phyloP scores from a whole-genome alignment of 208 protist species.

The Trypanosoma cruzi region DNA sequence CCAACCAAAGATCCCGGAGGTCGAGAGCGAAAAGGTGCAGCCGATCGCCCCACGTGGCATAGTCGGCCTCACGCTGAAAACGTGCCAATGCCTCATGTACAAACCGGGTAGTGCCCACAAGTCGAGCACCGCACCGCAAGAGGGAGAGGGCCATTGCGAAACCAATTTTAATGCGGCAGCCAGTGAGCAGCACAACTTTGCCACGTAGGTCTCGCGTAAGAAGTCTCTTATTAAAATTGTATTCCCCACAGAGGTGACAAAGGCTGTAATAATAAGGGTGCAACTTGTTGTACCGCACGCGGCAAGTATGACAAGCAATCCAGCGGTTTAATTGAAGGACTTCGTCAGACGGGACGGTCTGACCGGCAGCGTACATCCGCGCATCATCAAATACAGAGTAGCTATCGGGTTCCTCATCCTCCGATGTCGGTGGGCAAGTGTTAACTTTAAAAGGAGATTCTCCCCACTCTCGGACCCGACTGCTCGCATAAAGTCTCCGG shows the following conservation, averaged over 20 bases:
- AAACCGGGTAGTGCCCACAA: constrained; percentile 94
- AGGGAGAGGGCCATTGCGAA: constrained; percentile 92
- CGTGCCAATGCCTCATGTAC: constrained; percentile 82
- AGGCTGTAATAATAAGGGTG: constrained; percentile 98
- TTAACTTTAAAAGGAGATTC: constrained; percentile 56
- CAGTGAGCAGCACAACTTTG: constrained; percentile 93
- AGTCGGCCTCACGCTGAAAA: constrained; percentile 90
- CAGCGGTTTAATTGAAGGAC: constrained; percentile 52
- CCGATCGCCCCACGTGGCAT: constrained; percentile 86
- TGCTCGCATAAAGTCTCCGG: constrained; percentile 57
- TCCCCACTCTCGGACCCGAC: constrained; percentile 35
- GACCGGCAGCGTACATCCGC: constrained; percentile 61
- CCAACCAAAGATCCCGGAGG: constrained; percentile 92
- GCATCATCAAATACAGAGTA: constrained; percentile 80
- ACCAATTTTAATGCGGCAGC: constrained; percentile 94
- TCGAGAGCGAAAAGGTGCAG: constrained; percentile 96
- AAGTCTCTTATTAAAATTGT: constrained; percentile 96
- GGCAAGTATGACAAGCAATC: constrained; percentile 88
- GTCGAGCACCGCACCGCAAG: constrained; percentile 74
- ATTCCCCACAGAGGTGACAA: constrained; percentile 94
- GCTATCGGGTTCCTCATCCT: constrained; percentile 66
- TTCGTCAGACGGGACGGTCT: constrained; percentile 34
- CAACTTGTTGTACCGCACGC: constrained; percentile 83
- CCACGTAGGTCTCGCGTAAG: constrained; percentile 91
- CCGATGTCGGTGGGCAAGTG: constrained; percentile 49